Conservation (phyloP, 345 rosid genomes). For the Salix suchowensis region DNA sequence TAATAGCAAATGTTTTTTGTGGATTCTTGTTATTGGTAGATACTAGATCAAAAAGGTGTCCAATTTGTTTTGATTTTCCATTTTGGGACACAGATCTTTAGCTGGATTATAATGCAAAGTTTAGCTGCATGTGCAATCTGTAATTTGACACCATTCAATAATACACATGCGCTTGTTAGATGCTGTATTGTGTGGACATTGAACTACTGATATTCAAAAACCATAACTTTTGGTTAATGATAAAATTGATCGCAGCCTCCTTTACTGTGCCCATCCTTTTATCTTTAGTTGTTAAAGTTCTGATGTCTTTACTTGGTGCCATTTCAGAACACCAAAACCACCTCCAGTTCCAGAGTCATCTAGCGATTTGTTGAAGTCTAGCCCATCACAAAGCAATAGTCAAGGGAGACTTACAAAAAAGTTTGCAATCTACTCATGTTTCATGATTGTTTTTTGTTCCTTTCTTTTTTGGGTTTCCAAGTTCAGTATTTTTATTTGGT, state of each 20-base stretch:
- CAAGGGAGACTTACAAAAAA: constrained; percentile 75
- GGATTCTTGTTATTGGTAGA: background rate
- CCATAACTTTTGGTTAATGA: background rate
- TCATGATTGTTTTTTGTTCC: background rate
- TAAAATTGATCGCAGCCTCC: background rate
- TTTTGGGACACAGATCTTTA: background rate
- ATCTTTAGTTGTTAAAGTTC: background rate
- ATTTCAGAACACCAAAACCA: constrained; percentile 49
- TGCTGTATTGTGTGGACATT: background rate
- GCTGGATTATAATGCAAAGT: background rate
- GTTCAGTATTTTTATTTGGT: constrained; percentile 9
- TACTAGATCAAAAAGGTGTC: background rate
- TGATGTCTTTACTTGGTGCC: constrained; percentile 6
- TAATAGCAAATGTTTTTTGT: background rate
- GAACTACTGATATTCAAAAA: background rate
- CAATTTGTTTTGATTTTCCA: background rate
- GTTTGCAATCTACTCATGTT: constrained; percentile 32
- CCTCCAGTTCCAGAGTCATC: constrained; percentile 26
- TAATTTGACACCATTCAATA: background rate
- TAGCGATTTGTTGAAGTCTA: constrained; percentile 31
- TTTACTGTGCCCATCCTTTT: background rate
- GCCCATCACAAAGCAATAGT: constrained; percentile 41
- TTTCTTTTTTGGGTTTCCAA: background rate
- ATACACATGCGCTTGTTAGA: background rate
- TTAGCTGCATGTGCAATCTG: background rate